A percentile compares a stretch with the other conserved stretches of the same genome.
phyloP scores from a whole-genome alignment of 73 alveolate species.

The Paramecium sexaurelia region DNA sequence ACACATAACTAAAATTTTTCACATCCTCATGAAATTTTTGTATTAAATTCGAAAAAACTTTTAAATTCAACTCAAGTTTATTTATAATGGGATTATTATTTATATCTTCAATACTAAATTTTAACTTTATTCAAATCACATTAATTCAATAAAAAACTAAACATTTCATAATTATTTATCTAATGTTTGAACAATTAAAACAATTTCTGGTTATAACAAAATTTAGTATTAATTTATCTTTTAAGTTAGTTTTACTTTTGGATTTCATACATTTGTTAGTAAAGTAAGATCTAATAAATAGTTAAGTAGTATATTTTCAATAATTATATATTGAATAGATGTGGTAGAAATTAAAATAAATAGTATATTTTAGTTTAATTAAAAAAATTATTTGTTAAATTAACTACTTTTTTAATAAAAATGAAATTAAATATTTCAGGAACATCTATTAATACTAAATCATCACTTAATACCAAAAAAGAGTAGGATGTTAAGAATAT shows the following conservation, averaged over 20 bases:
- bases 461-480: not conserved
- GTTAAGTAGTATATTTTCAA: not conserved
- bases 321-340: not conserved
- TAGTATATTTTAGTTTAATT: not conserved
- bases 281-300: not conserved
- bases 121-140: too few species aligned
- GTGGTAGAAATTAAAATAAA: not conserved
- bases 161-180: too few species aligned
- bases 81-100: too few species aligned
- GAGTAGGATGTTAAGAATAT: not conserved
- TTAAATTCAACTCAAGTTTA: too few species aligned
- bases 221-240: not conserved
- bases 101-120: too few species aligned
- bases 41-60: too few species aligned
- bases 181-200: too few species aligned
- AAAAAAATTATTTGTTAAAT: not conserved
- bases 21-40: too few species aligned
- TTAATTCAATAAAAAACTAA: too few species aligned
- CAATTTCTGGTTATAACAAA: not conserved
- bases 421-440: conserved; percentile 27
- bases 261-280: not conserved
- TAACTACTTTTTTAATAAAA: conserved; percentile 35
- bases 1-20: too few species aligned
- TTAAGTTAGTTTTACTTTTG: not conserved
- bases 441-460: not conserved